A percentile compares a stretch with the other conserved stretches of the same genome.
Conservation (phyloP, 1,284 basidiomycete species). For the Cerrena zonata region DNA sequence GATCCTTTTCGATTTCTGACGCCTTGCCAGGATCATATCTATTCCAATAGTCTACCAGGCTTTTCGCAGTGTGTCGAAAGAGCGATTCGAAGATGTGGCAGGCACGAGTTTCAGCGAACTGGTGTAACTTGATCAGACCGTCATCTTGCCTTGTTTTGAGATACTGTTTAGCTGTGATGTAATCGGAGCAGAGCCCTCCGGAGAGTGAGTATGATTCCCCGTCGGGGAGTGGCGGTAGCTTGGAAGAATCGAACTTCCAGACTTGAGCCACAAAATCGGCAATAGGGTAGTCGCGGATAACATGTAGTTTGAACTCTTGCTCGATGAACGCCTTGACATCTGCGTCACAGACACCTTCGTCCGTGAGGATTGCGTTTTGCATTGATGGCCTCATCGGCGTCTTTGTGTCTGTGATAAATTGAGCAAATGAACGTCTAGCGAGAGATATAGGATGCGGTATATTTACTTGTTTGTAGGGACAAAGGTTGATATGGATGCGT, state of each 20-base stretch:
- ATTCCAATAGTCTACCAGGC: background rate
- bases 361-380: background rate
- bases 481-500: too few species aligned
- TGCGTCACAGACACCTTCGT: background rate
- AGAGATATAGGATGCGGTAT: too few species aligned
- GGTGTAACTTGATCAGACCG: background rate
- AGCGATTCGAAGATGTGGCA: background rate
- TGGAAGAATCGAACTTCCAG: constrained; percentile 2
- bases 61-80: background rate
- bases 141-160: background rate
- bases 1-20: background rate
- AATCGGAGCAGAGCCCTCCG: background rate
- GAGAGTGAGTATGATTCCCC: background rate
- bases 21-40: background rate
- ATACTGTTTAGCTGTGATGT: background rate
- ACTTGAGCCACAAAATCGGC: constrained; percentile 1
- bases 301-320: background rate
- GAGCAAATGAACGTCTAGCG: too few species aligned
- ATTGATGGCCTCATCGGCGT: background rate
- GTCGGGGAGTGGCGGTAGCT: background rate
- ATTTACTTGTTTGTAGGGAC: too few species aligned
- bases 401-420: too few species aligned
- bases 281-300: constrained; percentile 1
- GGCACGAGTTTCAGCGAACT: background rate
- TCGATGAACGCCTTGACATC: constrained; percentile 1